Conservation (phyloP, 768 basidiomycete species). For the Boletus bicolor region DNA sequence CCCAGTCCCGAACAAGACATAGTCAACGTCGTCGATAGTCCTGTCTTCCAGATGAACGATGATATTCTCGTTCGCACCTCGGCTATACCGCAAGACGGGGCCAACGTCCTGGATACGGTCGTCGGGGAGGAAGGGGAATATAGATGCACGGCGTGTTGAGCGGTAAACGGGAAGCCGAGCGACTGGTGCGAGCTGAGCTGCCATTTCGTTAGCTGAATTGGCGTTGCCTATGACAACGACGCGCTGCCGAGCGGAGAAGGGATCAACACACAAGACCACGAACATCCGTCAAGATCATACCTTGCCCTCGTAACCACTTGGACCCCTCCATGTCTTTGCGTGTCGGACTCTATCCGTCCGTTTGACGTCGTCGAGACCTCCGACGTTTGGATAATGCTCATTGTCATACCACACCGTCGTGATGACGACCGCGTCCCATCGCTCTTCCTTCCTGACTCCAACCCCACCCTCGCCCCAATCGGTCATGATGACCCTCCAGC, state of each 20-base stretch:
- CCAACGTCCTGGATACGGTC: slow-evolving; percentile 42
- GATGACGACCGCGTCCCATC: slow-evolving; percentile 50
- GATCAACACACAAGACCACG: neutral
- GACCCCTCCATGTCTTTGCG: slow-evolving; percentile 42
- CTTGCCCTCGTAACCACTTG: slow-evolving; percentile 35
- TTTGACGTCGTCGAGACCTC: slow-evolving; percentile 39
- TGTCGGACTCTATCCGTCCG: slow-evolving; percentile 39
- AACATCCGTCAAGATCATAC: slow-evolving; percentile 7
- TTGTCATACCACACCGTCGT: slow-evolving; percentile 46
- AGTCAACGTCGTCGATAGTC: slow-evolving; percentile 39
- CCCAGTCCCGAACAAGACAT: slow-evolving; percentile 46
- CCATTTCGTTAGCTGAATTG: slow-evolving; percentile 53
- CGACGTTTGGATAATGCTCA: slow-evolving; percentile 41
- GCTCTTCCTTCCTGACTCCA: slow-evolving; percentile 30
- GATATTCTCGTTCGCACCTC: slow-evolving; percentile 24
- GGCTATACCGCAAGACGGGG: slow-evolving; percentile 36
- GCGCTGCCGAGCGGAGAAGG: slow-evolving; percentile 30
- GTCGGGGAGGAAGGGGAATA: slow-evolving; percentile 44
- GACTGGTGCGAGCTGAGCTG: slow-evolving; percentile 41
- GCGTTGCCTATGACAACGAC: slow-evolving; percentile 49
- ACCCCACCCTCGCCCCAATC: slow-evolving; percentile 33
- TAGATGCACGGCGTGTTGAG: slow-evolving; percentile 41
- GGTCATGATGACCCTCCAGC: slow-evolving; percentile 40
- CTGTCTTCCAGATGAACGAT: slow-evolving; percentile 37
- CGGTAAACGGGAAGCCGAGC: slow-evolving; percentile 43